Percentiles rank a stretch among this genome's conserved stretches.
These are phyloP conservation scores for Leishmania gerbilli DNA, from an alignment of 208 protist genomes.

Conservation along the genomic window DNA sequence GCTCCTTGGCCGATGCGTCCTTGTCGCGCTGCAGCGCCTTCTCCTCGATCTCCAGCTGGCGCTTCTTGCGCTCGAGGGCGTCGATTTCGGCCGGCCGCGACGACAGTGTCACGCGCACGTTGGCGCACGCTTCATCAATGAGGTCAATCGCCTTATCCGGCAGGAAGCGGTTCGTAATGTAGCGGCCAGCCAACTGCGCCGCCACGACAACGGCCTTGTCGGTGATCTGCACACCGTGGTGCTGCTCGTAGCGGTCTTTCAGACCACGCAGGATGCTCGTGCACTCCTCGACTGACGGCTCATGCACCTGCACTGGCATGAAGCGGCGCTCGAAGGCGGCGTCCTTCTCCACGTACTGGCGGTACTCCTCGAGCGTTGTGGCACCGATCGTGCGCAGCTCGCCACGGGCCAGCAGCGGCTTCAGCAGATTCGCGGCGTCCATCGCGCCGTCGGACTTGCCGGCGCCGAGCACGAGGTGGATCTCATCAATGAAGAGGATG, in stretches of 20 bases:
- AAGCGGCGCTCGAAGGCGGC: constrained; percentile 98
- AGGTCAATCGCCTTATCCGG: constrained; percentile 99
- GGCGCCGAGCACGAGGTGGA: constrained; percentile 98
- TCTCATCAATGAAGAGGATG: constrained; percentile 99
- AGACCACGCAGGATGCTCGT: constrained; percentile 98
- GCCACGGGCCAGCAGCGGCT: constrained; percentile 98
- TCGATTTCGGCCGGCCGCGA: constrained; percentile 96
- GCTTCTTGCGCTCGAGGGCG: constrained; percentile 81
- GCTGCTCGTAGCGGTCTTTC: constrained; percentile 94
- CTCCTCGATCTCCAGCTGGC: constrained; percentile 91
- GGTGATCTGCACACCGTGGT: constrained; percentile 92
- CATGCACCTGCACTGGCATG: constrained; percentile 96
- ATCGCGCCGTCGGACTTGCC: constrained; percentile 95
- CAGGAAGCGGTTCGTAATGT: constrained; percentile 98
- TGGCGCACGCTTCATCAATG: constrained; percentile 96
- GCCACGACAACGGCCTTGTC: constrained; percentile 93
- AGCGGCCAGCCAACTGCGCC: constrained; percentile 92
- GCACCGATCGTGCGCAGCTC: constrained; percentile 98
- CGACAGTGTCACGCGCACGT: constrained; percentile 93
- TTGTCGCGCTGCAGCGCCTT: constrained; percentile 93
- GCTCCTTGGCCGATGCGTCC: constrained; percentile 64
- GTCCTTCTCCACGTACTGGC: constrained; percentile 99
- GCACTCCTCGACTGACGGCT: constrained; percentile 98
- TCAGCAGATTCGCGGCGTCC: constrained; percentile 99
- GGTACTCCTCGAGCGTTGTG: constrained; percentile 98